Evolutionary conservation across 1,139 yeast genomes (phyloP).

Genomic region (Meyerozyma carpophila): DNA sequence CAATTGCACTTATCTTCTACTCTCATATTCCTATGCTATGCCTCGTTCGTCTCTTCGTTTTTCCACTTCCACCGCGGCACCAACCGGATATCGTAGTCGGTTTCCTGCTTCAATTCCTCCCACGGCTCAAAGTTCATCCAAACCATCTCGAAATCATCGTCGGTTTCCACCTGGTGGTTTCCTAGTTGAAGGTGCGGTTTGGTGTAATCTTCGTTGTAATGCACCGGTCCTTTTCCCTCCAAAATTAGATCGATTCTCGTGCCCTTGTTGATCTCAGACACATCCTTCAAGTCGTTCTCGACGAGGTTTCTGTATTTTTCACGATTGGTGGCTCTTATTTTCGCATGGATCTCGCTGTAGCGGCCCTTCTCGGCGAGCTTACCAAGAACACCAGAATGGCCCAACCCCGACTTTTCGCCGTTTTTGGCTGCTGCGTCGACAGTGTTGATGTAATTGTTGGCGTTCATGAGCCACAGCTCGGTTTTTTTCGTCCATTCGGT

Average conservation of each 20-base stretch:
- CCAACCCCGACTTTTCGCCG: neutral
- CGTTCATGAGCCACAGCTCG: conserved; percentile 21
- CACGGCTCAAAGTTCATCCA: conserved; percentile 50
- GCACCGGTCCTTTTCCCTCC: conserved; percentile 22
- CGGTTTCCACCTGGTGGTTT: conserved; percentile 29
- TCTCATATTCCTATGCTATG: neutral
- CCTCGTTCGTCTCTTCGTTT: neutral
- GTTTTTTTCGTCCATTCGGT: conserved; percentile 41
- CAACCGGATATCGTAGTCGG: conserved; percentile 37
- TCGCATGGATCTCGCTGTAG: conserved; percentile 10
- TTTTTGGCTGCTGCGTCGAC: conserved; percentile 1
- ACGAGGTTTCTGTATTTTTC: conserved; percentile 2
- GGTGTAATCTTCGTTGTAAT: conserved; percentile 11
- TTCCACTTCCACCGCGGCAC: conserved; percentile 33
- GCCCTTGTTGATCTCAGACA: conserved; percentile 34
- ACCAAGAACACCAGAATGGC: conserved; percentile 2
- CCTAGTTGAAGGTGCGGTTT: conserved; percentile 39
- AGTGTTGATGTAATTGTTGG: conserved; percentile 10
- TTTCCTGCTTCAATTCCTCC: conserved; percentile 43
- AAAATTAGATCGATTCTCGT: conserved; percentile 30
- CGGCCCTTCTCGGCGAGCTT: conserved; percentile 16
- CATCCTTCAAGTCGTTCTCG: conserved; percentile 21
- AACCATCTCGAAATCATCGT: conserved; percentile 40
- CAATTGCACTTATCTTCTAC: too few relatives aligned
- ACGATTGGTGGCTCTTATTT: conserved; percentile 8